A percentile compares a stretch with the other conserved stretches of the same genome.
Evolutionary conservation across 2,329 filamentous ascomycete genomes (phyloP).

Genomic region (Onygenales sp.): DNA sequence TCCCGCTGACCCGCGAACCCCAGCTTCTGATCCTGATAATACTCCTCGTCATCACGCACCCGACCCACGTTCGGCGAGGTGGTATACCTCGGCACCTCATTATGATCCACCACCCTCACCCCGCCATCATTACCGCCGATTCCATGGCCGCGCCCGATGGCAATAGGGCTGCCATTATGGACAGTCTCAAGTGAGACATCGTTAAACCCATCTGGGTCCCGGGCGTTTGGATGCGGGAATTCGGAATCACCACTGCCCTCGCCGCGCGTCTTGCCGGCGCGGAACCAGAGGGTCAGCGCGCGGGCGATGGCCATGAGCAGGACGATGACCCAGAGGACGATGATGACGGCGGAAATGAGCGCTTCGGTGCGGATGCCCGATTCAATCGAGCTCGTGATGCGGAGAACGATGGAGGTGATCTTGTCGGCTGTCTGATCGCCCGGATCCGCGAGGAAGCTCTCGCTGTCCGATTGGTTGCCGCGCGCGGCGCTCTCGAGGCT

Average conservation of each 20-base stretch:
- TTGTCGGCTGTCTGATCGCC: slow-evolving; percentile 67
- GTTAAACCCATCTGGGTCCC: slow-evolving; percentile 19
- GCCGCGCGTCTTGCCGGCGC: slow-evolving; percentile 49
- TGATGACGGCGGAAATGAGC: slow-evolving; percentile 64
- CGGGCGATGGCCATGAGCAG: slow-evolving; percentile 64
- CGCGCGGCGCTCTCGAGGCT: slow-evolving; percentile 49
- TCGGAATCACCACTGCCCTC: slow-evolving; percentile 44
- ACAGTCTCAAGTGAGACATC: slow-evolving; percentile 26
- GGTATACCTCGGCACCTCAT: slow-evolving; percentile 16
- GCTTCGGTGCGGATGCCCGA: slow-evolving; percentile 64
- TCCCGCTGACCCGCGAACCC: slow-evolving; percentile 33
- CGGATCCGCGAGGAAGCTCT: slow-evolving; percentile 69
- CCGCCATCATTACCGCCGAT: slow-evolving; percentile 15
- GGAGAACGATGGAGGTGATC: slow-evolving; percentile 64
- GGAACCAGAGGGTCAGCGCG: slow-evolving; percentile 52
- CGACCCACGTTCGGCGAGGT: slow-evolving; percentile 9
- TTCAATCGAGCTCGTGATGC: slow-evolving; percentile 59
- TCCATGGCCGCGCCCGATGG: too few relatives aligned
- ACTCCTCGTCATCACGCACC: slow-evolving; percentile 10
- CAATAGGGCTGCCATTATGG: too few relatives aligned
- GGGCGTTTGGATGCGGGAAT: slow-evolving; percentile 8
- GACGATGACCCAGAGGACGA: slow-evolving; percentile 69
- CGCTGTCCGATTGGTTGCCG: slow-evolving; percentile 43
- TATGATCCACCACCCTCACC: not conserved
- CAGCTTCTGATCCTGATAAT: slow-evolving; percentile 32